These are phyloP conservation scores for Vitis hybrid DNA, from an alignment of 177 flowering plant species.

Conservation along the genomic window DNA sequence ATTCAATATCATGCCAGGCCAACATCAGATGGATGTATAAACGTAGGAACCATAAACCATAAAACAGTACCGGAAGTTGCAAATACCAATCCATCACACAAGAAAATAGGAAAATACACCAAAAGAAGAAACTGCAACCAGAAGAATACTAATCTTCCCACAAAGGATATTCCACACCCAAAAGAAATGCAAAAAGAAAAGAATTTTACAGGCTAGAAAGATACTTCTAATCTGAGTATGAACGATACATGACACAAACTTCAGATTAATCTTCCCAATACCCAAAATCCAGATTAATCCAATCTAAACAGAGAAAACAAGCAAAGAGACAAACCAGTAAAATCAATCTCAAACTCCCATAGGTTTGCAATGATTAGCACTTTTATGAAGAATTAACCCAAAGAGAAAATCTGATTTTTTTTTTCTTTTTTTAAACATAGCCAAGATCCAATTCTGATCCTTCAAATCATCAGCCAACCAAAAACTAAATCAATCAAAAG, in stretches of 20 bases:
- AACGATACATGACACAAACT: background rate
- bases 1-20: background rate
- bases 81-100: background rate
- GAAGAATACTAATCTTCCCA: conserved; percentile 32
- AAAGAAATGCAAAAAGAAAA: conserved; percentile 33
- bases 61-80: background rate
- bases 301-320: conserved; percentile 10
- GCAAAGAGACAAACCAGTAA: conserved; percentile 12
- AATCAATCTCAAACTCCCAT: conserved; percentile 10
- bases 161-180: conserved; percentile 36
- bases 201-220: conserved; percentile 21
- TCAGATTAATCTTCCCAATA: conserved; percentile 10
- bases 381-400: background rate
- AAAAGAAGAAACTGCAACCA: conserved; percentile 24
- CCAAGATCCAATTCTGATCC: conserved; percentile 14
- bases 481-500: conserved; percentile 10
- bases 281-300: conserved; percentile 11
- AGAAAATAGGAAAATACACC: background rate
- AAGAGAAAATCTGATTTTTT: conserved; percentile 6
- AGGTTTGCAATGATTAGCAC: conserved; percentile 3
- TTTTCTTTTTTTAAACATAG: background rate
- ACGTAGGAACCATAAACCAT: background rate
- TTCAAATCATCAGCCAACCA: conserved; percentile 15
- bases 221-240: conserved; percentile 6
- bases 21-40: background rate